Conservation (phyloP, 305 asterid genomes). For the Stenogyne calaminthoides region DNA sequence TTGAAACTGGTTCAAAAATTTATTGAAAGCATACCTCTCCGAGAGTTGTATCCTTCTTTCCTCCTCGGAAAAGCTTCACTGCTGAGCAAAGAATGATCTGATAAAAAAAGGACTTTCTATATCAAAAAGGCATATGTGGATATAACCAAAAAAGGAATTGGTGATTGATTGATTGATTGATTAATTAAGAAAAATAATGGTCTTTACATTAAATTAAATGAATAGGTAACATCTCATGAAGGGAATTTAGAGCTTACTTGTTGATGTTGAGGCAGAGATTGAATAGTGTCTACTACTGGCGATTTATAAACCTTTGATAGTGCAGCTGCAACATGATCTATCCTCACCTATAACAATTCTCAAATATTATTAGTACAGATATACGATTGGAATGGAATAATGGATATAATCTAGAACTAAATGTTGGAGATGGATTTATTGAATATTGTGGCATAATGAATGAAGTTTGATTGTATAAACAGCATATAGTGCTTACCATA, state of each 20-base stretch:
- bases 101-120: conserved; percentile 1
- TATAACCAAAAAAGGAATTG: not conserved
- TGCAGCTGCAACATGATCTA: conserved; percentile 89
- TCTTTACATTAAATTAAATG: not conserved
- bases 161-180: not conserved
- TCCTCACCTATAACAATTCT: conserved; percentile 63
- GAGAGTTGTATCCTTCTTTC: conserved; percentile 81
- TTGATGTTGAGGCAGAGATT: conserved; percentile 95
- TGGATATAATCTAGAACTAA: not conserved
- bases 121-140: not conserved
- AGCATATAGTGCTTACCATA: conserved; percentile 45
- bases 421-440: not conserved
- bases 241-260: conserved; percentile 55
- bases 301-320: conserved; percentile 78
- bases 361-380: conserved; percentile 13
- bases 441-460: not conserved
- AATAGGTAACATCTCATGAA: not conserved
- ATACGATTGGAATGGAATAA: not conserved
- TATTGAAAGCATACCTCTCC: conserved; percentile 66
- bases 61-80: conserved; percentile 79
- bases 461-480: not conserved
- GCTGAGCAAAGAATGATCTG: conserved; percentile 95
- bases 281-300: conserved; percentile 81
- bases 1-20: not conserved
- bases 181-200: not conserved